Evolutionary conservation across 73 alveolate genomes (phyloP), one percentile per base, ranked within the genome.

Genomic region (Breviolum minutum): DNA sequence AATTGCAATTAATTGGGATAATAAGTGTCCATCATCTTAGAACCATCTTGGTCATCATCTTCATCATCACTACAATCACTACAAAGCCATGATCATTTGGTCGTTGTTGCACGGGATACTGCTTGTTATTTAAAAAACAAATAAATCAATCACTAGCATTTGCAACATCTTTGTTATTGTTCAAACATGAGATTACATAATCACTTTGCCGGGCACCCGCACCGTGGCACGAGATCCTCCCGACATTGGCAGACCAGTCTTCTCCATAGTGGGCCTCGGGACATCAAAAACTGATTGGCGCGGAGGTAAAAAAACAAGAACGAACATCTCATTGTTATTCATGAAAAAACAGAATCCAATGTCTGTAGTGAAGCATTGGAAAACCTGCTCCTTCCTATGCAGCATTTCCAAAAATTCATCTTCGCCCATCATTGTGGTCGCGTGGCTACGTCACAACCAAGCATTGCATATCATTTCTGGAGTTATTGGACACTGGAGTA

Each of bases 201-300:
- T 16, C 54, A 40, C 93, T 20, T 12, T 60, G 24, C 69, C 19
- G 22, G 24, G 74, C 73, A 17, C 76, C 93, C 63, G 5, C 63
- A n/a, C 96, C 22, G 96, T 79, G 29, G 96, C 96, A 71, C 96
- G 96, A 63, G 96, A 63, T 7, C 96, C 96, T 12, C 96, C 96
- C 32, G 54, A 68, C 81, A 71, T 48, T 20, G 96, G 96, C 88
- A 90, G 11, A 29, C 96, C 96, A 4, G 96, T 71, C 76, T 69
- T 90, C 69, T 90, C 96, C 96, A 90, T 90, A 32, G 96, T 90
- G 24, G 96, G 96, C 96, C 96, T 90, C 16, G 96, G 80, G 10
- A n/a, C 81, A 6, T 20, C 13, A 14, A 40, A 14, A 24, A 74
- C 84, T 71, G 81, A 30, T 71, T 71, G 81, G 29, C 84, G 29